Evolutionary conservation across 306 rosid species (phyloP).

Genomic region (Sophora flavescens): DNA sequence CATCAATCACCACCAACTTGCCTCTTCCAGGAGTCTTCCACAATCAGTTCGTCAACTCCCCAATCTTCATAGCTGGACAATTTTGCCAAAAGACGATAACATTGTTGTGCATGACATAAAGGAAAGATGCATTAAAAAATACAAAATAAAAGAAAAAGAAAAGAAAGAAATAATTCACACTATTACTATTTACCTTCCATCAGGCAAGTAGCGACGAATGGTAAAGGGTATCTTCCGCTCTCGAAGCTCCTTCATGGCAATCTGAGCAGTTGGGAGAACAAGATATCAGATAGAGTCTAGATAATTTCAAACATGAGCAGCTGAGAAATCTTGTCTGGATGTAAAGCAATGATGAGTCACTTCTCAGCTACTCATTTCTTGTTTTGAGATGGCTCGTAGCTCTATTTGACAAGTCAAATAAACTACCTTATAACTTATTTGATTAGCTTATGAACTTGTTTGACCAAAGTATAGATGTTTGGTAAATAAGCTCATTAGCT

Average conservation of each 20-base stretch:
- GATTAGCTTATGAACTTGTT: too few species aligned
- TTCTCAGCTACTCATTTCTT: too few species aligned
- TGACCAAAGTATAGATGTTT: too few species aligned
- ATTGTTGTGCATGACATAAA: conserved; percentile 25
- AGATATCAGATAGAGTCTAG: conserved; percentile 11
- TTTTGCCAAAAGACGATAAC: background rate
- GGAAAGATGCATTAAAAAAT: background rate
- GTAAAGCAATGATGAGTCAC: too few species aligned
- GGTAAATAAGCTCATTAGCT: too few species aligned
- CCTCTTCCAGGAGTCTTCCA: conserved; percentile 98
- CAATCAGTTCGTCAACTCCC: conserved; percentile 97
- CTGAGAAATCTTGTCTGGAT: too few species aligned
- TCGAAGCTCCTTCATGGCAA: conserved; percentile 98
- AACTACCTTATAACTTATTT: too few species aligned
- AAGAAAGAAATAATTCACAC: background rate
- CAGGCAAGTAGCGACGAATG: conserved; percentile 93
- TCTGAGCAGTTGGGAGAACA: conserved; percentile 49
- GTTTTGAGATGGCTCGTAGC: too few species aligned
- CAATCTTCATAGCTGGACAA: conserved; percentile 85
- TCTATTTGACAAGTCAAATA: too few species aligned
- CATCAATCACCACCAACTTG: conserved; percentile 92
- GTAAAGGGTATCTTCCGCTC: conserved; percentile 95
- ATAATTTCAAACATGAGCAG: too few species aligned
- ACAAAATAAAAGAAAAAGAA: too few species aligned
- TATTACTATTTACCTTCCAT: conserved; percentile 73